Evolutionary conservation across 2,329 filamentous ascomycete species (phyloP).

Genomic region (Fusarium bactridioides): DNA sequence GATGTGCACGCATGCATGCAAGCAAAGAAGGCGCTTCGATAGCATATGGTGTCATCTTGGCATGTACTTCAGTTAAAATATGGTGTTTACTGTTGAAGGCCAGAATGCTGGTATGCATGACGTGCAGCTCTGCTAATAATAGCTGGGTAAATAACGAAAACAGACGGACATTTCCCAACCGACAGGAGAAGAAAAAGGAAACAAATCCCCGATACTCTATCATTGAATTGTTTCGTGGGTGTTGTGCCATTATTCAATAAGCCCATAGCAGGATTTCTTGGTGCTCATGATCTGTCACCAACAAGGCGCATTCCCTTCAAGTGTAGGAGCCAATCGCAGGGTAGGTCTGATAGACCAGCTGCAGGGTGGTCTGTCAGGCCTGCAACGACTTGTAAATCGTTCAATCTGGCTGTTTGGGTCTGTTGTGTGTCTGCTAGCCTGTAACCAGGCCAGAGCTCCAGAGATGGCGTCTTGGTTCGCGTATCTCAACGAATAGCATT

Average conservation of each 20-base stretch:
- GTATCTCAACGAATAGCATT: slow-evolving; percentile 24
- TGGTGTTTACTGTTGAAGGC: not conserved
- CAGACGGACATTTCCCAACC: not conserved
- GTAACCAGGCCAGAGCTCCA: not conserved
- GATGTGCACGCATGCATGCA: slow-evolving; percentile 2
- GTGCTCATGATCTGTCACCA: not conserved
- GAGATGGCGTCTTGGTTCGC: slow-evolving; percentile 8
- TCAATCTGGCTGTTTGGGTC: not conserved
- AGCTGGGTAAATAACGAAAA: not conserved
- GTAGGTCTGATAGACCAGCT: not conserved
- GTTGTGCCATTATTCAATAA: not conserved
- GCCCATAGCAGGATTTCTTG: not conserved
- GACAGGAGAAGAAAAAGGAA: not conserved
- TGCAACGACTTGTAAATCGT: not conserved
- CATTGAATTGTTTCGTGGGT: not conserved
- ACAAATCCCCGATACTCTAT: not conserved
- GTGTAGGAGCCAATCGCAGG: not conserved
- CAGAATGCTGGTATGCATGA: not conserved
- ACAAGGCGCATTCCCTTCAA: not conserved
- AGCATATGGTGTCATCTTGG: not conserved
- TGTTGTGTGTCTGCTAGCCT: not conserved
- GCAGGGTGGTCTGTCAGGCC: not conserved
- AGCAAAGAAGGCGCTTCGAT: not conserved
- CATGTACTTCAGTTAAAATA: not conserved
- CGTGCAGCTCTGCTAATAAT: not conserved